A percentile compares a stretch with the other conserved stretches of the same genome.
Conservation (phyloP, 2,329 filamentous ascomycete genomes). For the Exophiala spinifera region DNA sequence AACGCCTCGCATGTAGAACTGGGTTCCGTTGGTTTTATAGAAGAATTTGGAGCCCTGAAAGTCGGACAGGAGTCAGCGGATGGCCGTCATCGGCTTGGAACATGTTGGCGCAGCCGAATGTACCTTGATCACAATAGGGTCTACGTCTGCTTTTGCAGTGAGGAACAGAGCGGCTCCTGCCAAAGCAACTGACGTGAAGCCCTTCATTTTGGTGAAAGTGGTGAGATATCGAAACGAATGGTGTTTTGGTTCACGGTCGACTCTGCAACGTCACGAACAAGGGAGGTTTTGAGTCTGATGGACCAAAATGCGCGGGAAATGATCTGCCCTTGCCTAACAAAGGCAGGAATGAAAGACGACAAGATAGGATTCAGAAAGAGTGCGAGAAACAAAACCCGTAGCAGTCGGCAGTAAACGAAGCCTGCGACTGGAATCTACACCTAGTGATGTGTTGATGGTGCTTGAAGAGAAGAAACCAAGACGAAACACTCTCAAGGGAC, state of each 20-base stretch:
- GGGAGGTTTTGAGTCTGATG: slow-evolving; percentile 3
- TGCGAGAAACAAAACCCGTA: slow-evolving; percentile 20
- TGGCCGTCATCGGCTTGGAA: not conserved
- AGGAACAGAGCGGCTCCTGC: slow-evolving; percentile 29
- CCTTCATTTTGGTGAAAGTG: slow-evolving; percentile 29
- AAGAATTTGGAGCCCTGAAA: slow-evolving; percentile 78
- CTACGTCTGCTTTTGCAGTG: slow-evolving; percentile 44
- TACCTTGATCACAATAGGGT: slow-evolving; percentile 63
- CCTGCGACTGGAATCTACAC: not conserved
- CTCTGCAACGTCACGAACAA: slow-evolving; percentile 5
- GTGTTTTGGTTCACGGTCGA: slow-evolving; percentile 6
- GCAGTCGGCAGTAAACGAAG: slow-evolving; percentile 7
- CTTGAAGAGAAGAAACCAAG: not conserved
- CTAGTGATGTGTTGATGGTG: not conserved
- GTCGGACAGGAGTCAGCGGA: slow-evolving; percentile 24
- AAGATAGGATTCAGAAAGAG: slow-evolving; percentile 14
- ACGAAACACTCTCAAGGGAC: not conserved
- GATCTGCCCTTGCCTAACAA: slow-evolving; percentile 15
- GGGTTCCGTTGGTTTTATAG: slow-evolving; percentile 73
- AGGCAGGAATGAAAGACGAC: slow-evolving; percentile 23
- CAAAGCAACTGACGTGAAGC: slow-evolving; percentile 23
- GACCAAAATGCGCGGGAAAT: slow-evolving; percentile 5
- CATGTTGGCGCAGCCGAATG: slow-evolving; percentile 9
- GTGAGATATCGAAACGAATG: slow-evolving; percentile 5
- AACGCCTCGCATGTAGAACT: slow-evolving; percentile 83